These are phyloP conservation scores for Trichophyton equinum DNA, from an alignment of 2,329 filamentous ascomycete species.

Conservation along the genomic window DNA sequence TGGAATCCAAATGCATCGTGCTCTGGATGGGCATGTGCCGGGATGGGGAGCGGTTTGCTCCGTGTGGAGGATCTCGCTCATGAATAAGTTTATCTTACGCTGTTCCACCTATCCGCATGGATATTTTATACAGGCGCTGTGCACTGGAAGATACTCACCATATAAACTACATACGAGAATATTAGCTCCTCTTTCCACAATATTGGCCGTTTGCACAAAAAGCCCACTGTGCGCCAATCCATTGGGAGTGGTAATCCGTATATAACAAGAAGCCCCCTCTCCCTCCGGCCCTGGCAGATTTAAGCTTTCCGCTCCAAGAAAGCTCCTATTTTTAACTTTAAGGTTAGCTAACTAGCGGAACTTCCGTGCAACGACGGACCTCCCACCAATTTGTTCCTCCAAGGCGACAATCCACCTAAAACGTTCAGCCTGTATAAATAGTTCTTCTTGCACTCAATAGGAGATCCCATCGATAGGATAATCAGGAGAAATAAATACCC, in stretches of 20 bases:
- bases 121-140: neutral
- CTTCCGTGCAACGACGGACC: neutral
- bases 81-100: neutral
- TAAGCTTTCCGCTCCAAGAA: neutral
- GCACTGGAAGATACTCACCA: neutral
- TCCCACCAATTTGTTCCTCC: neutral
- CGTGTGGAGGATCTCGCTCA: constrained; percentile 52
- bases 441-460: neutral
- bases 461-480: neutral
- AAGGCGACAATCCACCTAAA: neutral
- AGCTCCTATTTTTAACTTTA: neutral
- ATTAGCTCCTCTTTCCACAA: no score
- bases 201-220: no score
- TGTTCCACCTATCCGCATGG: neutral
- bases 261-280: no score
- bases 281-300: neutral
- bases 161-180: neutral
- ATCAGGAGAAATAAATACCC: neutral
- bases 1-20: constrained; percentile 59
- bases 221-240: no score
- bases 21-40: constrained; percentile 55
- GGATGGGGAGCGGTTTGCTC: constrained; percentile 54
- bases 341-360: neutral
- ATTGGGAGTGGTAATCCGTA: no score
- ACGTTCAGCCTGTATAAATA: neutral